A percentile compares a stretch with the other conserved stretches of the same genome.
Conservation (phyloP, 345 rosid genomes). For the Melaleuca quinquenervia region DNA sequence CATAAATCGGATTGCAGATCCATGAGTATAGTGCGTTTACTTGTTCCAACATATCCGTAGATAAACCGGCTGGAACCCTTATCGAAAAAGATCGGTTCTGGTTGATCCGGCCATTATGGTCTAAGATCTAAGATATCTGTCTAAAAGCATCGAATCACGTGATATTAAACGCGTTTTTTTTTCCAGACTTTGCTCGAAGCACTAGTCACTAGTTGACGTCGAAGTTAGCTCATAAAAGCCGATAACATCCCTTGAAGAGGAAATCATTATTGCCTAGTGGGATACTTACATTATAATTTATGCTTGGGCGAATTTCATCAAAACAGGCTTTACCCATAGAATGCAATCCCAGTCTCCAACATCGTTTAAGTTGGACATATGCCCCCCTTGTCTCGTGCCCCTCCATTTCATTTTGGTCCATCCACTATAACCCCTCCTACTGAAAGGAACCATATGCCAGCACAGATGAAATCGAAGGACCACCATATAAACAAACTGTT, state of each 20-base stretch:
- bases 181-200: background rate
- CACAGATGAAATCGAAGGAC: background rate
- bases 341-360: background rate
- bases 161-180: background rate
- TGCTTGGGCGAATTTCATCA: background rate
- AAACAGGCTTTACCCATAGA: background rate
- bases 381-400: background rate
- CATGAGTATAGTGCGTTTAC: background rate
- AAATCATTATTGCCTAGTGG: background rate
- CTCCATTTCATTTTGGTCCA: background rate
- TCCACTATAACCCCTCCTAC: background rate
- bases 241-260: background rate
- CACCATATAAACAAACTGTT: background rate
- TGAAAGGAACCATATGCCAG: background rate
- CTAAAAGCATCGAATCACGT: background rate
- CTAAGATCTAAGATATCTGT: background rate
- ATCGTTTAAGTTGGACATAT: background rate
- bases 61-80: background rate
- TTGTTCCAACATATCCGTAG: background rate
- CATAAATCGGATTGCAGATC: background rate
- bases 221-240: background rate
- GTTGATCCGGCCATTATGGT: background rate
- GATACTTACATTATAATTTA: background rate
- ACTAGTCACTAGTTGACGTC: background rate
- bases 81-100: background rate